Base-by-base conservation (phyloP, 2,329 filamentous ascomycete genomes). In the Arthrobotrys conoides region DNA sequence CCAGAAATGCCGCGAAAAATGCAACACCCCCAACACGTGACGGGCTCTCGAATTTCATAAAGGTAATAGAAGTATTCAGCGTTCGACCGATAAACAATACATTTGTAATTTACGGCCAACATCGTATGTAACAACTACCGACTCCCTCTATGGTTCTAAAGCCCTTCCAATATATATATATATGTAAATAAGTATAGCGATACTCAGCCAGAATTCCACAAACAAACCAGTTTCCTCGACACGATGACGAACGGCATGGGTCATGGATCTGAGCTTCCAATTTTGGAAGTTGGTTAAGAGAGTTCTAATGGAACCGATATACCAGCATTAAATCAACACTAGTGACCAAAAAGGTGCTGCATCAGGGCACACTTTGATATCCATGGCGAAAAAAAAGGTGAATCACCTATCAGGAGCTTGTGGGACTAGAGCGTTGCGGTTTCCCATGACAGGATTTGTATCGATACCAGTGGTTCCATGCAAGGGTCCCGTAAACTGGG, bases 301-400 rank as follows among this genome's bases (percentile, higher is more conserved):
- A 63, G 48, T 53, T 66, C 63, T 51, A 66, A 66, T 27, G 63
- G 63, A 66, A 51, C 30, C 33, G 63, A 41, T 67, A 33, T 10
- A 41, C 63, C 46, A 53, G 30, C 49, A 53, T 24, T 41, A 41
- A 38, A 53, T 22, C 27, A 27, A 38, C 63, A 27, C 30, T 18
- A 61, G n/a, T 44, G 12, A 44, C 57, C 20, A 61, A n/a, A 41
- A 20, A n/a, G 20, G 18, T 12, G 9, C 33, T 20, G 20, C n/a
- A 5, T 38, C 33, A 59, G 30, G 57, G 20, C n/a, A 46, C 2
- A 27, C 16, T 38, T 67, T 51, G 27, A 27, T 18, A 16, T 57
- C 48, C 33, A 48, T 57, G 71, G 65, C 71, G 65, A 65, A n/a
- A n/a, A n/a, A n/a, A n/a, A n/a, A 65, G 71, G 20, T 69, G 41